These are phyloP conservation scores for Cryptococcus jaspeensis DNA, from an alignment of 1,284 basidiomycete species.

Conservation along the genomic window DNA sequence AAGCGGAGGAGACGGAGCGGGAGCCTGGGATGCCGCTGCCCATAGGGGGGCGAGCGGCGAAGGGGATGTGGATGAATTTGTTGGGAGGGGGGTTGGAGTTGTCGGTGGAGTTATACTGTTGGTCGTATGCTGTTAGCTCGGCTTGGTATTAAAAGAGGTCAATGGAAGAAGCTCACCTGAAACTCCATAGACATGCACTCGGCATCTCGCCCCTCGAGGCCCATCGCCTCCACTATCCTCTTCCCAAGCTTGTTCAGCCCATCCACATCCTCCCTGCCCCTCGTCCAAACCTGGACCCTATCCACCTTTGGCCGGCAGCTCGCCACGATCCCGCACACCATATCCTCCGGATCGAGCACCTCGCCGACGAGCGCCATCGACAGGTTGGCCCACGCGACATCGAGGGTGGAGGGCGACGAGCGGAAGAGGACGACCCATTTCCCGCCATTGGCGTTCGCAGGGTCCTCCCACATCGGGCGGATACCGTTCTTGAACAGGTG, in stretches of 20 bases:
- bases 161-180: conserved; percentile 59
- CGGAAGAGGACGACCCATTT: conserved; percentile 95
- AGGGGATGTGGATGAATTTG: conserved; percentile 30
- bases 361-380: conserved; percentile 89
- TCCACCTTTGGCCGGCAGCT: conserved; percentile 82
- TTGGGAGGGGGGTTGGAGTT: conserved; percentile 26
- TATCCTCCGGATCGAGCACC: conserved; percentile 79
- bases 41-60: conserved; percentile 14
- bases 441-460: conserved; percentile 82
- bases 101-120: conserved; percentile 26
- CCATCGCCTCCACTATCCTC: conserved; percentile 71
- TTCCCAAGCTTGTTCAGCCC: conserved; percentile 73
- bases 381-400: conserved; percentile 86
- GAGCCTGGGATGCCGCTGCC: conserved; percentile 11
- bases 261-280: conserved; percentile 77
- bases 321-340: conserved; percentile 87
- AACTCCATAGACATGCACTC: conserved; percentile 82
- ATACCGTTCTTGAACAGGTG: conserved; percentile 78
- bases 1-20: background rate
- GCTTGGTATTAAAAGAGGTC: background rate
- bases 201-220: conserved; percentile 57
- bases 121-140: background rate
- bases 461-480: conserved; percentile 85
- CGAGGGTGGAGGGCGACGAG: conserved; percentile 67
- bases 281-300: conserved; percentile 84